Evolutionary conservation across 75 land plant species (phyloP).

Genomic region (Larix kaempferi): DNA sequence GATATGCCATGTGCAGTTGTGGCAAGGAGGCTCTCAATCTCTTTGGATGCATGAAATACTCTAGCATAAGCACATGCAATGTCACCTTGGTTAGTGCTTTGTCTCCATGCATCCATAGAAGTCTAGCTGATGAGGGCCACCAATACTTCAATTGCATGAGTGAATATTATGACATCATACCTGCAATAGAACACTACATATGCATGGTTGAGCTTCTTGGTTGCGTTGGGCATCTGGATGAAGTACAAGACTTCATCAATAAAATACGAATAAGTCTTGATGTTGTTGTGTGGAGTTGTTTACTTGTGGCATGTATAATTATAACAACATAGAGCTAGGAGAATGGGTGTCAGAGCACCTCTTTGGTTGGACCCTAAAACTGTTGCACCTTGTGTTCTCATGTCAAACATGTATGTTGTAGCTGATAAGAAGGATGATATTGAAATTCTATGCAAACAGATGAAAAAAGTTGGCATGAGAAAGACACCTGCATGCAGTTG

Average conservation of each 20-base stretch:
- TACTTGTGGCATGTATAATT: neutral
- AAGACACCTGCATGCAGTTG: neutral
- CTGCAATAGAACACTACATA: neutral
- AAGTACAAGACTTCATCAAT: neutral
- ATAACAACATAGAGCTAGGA: neutral
- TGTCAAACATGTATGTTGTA: neutral
- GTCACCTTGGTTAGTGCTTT: too few relatives aligned
- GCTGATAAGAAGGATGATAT: neutral
- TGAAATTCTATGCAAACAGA: neutral
- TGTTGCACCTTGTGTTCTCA: neutral
- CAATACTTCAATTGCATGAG: too few relatives aligned
- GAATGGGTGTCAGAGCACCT: neutral
- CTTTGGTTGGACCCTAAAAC: neutral
- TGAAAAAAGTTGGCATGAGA: neutral
- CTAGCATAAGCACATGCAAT: too few relatives aligned
- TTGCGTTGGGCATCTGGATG: neutral
- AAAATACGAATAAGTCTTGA: neutral
- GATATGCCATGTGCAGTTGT: constrained; percentile 3
- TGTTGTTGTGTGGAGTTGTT: neutral
- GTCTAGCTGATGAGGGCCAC: too few relatives aligned
- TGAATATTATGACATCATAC: neutral
- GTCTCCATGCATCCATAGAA: too few relatives aligned
- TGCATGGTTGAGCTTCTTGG: constrained; percentile 4
- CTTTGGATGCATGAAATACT: constrained; percentile 1
- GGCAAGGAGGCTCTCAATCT: constrained; percentile 10